These are phyloP conservation scores for Paxillus rubicundulus DNA, from an alignment of 768 basidiomycete species.

Conservation along the genomic window DNA sequence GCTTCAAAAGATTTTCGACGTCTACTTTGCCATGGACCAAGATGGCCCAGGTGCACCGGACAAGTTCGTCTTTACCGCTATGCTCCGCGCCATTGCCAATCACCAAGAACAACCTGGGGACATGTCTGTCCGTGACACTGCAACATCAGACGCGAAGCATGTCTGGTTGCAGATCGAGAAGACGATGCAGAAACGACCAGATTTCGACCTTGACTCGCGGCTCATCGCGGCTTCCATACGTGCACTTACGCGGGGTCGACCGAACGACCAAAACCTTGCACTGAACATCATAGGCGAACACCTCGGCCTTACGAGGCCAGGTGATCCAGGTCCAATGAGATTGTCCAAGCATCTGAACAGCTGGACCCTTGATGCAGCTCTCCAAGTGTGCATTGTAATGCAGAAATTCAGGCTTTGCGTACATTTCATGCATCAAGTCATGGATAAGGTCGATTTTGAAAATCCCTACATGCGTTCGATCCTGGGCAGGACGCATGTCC, in stretches of 20 bases:
- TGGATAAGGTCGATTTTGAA: constrained; percentile 36
- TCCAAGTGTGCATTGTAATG: constrained; percentile 53
- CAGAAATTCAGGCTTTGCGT: constrained; percentile 46
- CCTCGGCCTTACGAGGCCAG: constrained; percentile 55
- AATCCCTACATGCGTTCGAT: constrained; percentile 31
- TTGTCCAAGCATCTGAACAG: constrained; percentile 42
- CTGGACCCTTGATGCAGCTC: constrained; percentile 50
- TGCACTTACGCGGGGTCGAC: constrained; percentile 53
- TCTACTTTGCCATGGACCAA: constrained; percentile 66
- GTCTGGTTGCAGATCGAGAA: constrained; percentile 69
- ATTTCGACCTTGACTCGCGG: constrained; percentile 52
- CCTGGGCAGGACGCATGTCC: constrained; percentile 55
- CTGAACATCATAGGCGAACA: constrained; percentile 62
- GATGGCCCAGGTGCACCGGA: constrained; percentile 63
- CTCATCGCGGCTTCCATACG: constrained; percentile 51
- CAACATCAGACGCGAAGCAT: constrained; percentile 63
- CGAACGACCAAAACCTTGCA: constrained; percentile 62
- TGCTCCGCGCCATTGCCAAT: constrained; percentile 52
- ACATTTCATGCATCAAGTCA: constrained; percentile 60
- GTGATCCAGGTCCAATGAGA: constrained; percentile 37
- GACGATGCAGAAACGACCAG: constrained; percentile 41
- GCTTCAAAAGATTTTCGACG: constrained; percentile 70
- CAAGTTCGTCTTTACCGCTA: constrained; percentile 58
- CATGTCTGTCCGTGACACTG: constrained; percentile 35
- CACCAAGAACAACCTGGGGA: constrained; percentile 18